Percentiles rank a stretch among this genome's conserved stretches.
Conservation (phyloP, 148 eudicot species). For the Nyssa sinensis region DNA sequence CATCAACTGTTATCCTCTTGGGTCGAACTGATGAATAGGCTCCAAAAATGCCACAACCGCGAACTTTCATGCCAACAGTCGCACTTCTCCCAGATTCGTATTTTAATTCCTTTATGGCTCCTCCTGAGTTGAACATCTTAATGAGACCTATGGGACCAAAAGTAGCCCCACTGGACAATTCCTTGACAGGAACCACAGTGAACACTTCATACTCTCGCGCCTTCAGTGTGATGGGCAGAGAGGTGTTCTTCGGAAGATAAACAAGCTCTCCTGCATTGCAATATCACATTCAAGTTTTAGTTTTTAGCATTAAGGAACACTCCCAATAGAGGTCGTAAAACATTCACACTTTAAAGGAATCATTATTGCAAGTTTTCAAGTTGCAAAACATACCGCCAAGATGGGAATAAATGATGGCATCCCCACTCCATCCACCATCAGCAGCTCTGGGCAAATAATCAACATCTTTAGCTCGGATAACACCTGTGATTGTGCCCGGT, state of each 20-base stretch:
- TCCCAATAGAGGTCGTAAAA: background rate
- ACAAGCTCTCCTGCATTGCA: constrained; percentile 60
- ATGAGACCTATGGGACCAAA: constrained; percentile 76
- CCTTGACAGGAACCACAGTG: constrained; percentile 66
- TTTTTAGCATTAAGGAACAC: background rate
- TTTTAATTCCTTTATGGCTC: constrained; percentile 54
- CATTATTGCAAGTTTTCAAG: background rate
- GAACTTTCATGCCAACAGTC: constrained; percentile 39
- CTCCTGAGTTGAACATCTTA: constrained; percentile 84
- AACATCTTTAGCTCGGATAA: constrained; percentile 58
- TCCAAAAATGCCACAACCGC: constrained; percentile 74
- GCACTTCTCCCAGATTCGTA: constrained; percentile 40
- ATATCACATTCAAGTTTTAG: background rate
- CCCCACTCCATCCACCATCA: constrained; percentile 57
- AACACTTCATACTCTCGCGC: constrained; percentile 72
- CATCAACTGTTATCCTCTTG: constrained; percentile 51
- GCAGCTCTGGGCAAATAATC: constrained; percentile 54
- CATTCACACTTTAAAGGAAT: background rate
- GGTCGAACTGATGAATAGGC: constrained; percentile 64
- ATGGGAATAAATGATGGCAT: constrained; percentile 62
- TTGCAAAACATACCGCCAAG: constrained; percentile 39
- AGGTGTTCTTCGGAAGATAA: constrained; percentile 51
- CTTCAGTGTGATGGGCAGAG: constrained; percentile 61
- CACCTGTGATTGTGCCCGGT: constrained; percentile 58
- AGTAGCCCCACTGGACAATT: constrained; percentile 41